Conservation (phyloP, 371 early-diverging fungal species). For the Chytridiales sp. region DNA sequence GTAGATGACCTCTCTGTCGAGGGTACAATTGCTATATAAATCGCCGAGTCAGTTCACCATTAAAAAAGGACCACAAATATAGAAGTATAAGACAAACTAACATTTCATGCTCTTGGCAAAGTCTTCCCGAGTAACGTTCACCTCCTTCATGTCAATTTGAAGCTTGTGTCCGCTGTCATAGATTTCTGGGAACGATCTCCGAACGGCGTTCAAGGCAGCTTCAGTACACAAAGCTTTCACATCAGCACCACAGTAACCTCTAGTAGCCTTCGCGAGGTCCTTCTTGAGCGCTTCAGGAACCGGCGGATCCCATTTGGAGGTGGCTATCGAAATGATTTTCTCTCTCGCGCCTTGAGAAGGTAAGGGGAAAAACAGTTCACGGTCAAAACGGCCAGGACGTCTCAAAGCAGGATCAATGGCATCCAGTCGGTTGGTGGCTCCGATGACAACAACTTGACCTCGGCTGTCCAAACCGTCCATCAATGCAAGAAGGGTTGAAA, state of each 20-base stretch:
- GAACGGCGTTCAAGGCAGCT: slow-evolving; percentile 71
- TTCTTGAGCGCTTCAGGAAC: slow-evolving; percentile 54
- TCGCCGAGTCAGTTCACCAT: neutral
- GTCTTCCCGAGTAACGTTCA: slow-evolving; percentile 53
- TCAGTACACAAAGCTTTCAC: slow-evolving; percentile 78
- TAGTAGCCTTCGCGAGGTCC: slow-evolving; percentile 65
- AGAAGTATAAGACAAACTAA: slow-evolving; percentile 10
- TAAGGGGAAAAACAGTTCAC: slow-evolving; percentile 71
- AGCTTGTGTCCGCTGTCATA: slow-evolving; percentile 56
- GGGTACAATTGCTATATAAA: slow-evolving; percentile 43
- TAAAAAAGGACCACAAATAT: neutral
- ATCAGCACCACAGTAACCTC: slow-evolving; percentile 97
- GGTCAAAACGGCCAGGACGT: slow-evolving; percentile 96
- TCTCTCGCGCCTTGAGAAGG: slow-evolving; percentile 73
- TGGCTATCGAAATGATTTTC: slow-evolving; percentile 71
- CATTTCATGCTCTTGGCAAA: slow-evolving; percentile 50
- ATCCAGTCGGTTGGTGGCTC: slow-evolving; percentile 96
- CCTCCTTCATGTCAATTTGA: slow-evolving; percentile 40
- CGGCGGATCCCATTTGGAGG: slow-evolving; percentile 59
- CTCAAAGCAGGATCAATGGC: slow-evolving; percentile 96
- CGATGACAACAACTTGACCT: slow-evolving; percentile 87
- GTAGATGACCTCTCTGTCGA: slow-evolving; percentile 47
- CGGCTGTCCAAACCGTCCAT: slow-evolving; percentile 91
- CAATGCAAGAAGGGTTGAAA: slow-evolving; percentile 93
- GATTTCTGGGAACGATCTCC: slow-evolving; percentile 61